Base-by-base conservation (phyloP, 805 yeast species). In the Candida adriatica region DNA sequence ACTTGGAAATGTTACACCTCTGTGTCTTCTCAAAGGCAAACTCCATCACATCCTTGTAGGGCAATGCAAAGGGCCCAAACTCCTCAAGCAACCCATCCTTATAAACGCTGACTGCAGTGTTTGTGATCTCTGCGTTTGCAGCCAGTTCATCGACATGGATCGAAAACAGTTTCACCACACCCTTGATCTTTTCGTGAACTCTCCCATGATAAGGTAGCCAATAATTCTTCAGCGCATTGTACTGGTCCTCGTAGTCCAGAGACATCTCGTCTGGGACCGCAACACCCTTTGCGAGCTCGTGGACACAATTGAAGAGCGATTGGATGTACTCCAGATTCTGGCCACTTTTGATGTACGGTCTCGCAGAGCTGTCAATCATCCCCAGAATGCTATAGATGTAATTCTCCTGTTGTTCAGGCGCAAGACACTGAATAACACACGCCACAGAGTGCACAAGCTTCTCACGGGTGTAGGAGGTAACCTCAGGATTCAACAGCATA, bases 261-360 rank as follows among this genome's bases (percentile, higher is more conserved):
- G 60, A 51, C 29, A 61, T 58, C 16, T 77, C 85, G 24, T 66
- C 75, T 0, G 84, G 78, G 2, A 70, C 54, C 30, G 73, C 72
- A 47, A 80, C 54, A 0, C 87, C 85, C 34, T 76, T 79, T 0
- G 86, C 92, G 4, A 85, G 59, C 32, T 79, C 83, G n/a, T 67
- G 66, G 0, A 86, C 53, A 47, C 86, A 81, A 10, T 70, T 58
- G 16, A 84, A 53, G 27, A 83, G 55, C 16, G 87, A 77, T 3
- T 65, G 48, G 1, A 70, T 46, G 40, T 76, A 78, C 3, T 70
- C 75, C 3, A 56, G 41, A 6, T 26, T 19, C 7, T 37, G 33
- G 5, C 39, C 43, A 27, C 35, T 36, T 9, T 32, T 15, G 4
- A 46, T 20, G 16, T 29, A 33, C 10, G 49, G 48, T 8, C 27